phyloP scores from a whole-genome alignment of 306 rosid species.

The Quercus mongolica region DNA sequence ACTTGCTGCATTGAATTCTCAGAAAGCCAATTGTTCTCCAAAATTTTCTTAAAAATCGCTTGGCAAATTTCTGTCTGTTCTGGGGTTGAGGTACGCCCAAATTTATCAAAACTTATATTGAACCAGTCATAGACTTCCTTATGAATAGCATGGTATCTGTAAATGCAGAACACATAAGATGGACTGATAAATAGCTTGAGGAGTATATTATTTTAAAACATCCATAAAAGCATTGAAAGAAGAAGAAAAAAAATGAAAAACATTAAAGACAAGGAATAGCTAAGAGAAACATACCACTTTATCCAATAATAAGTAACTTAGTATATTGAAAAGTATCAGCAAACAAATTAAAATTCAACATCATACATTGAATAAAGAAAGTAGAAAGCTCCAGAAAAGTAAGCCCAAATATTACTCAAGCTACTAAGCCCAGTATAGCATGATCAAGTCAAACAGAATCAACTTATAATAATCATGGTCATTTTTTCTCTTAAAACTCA shows the following conservation, averaged over 20 bases:
- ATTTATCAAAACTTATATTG: constrained; percentile 79
- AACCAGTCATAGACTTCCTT: constrained; percentile 86
- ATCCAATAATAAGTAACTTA: not conserved
- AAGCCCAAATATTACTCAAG: too few relatives aligned
- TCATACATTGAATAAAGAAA: not conserved
- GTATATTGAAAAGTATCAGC: not conserved
- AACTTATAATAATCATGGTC: too few relatives aligned
- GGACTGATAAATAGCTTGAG: not conserved
- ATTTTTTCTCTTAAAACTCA: too few relatives aligned
- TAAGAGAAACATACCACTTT: not conserved
- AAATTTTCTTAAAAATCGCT: constrained; percentile 61
- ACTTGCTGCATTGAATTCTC: constrained; percentile 97
- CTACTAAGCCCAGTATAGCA: too few relatives aligned
- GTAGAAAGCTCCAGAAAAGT: not conserved
- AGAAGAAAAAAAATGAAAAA: not conserved
- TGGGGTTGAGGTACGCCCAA: constrained; percentile 89
- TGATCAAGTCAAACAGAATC: too few relatives aligned
- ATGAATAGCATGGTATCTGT: constrained; percentile 80
- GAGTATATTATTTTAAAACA: not conserved
- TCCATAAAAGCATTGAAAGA: not conserved
- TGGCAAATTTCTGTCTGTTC: constrained; percentile 93
- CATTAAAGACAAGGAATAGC: not conserved
- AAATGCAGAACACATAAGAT: not conserved
- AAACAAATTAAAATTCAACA: too few relatives aligned
- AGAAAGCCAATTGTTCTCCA: constrained; percentile 71